Evolutionary conservation across 2,329 filamentous ascomycete species (phyloP), one percentile per base, ranked within the genome.

Genomic region (Pseudogymnoascus sp.): DNA sequence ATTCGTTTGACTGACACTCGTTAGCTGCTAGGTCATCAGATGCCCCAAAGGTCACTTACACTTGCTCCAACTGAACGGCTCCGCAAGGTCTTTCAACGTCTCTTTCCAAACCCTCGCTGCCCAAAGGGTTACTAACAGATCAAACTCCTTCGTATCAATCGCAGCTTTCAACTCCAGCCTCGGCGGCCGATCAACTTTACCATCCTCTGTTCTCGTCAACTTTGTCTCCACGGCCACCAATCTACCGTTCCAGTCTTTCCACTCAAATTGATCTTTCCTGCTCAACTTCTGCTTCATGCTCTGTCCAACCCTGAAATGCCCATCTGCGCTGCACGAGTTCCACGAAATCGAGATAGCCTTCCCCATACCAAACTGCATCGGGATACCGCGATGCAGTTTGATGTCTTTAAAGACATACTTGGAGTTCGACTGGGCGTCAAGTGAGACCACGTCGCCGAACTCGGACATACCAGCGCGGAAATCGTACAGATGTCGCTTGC

Each of bases 21-120:
- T 47, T 47, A 47, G 12, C 18, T 47, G 42, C 6, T 26, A 7
- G 21, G 42, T 47, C 42, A 47, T n/a, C 21, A n/a, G 21, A 26
- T n/a, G 21, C 5, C 12, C 7, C 21, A 14, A 26, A 47, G 42
- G 21, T n/a, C 42, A 23, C 42, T n/a, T 47, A 47, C 42, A 12
- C 21, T 26, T 47, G 18, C 57, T 37, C 57, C 23, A 60, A 39
- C 57, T 60, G 14, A 60, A 60, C 57, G 57, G 57, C 26, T 60
- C 57, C 16, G 57, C 57, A 34, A 60, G 36, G 21, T 60, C 57
- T 23, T 23, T 36, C 57, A 16, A 37, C 18, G 26, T 16, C 57
- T 60, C 57, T 39, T 16, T 60, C 57, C 57, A 60, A 14, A 60
- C 57, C 57, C 57, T 60, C 57, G 57, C 57, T 12, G 57, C 57